A percentile compares a stretch with the other conserved stretches of the same genome.
phyloP scores from a whole-genome alignment of 768 basidiomycete species.

The Termitomyces sp. region DNA sequence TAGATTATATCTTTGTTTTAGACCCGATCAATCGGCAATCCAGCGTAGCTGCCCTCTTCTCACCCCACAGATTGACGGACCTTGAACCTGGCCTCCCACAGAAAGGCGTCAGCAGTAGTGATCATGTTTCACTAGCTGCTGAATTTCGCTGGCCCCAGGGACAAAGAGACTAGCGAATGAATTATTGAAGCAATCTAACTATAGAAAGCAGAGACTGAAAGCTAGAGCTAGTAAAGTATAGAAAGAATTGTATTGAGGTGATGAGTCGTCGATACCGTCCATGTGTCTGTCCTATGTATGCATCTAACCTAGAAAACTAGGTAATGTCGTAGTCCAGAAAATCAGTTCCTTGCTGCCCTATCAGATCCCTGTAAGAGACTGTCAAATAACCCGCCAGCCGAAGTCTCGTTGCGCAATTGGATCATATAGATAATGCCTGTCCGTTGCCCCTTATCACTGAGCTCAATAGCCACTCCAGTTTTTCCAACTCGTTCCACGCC shows the following conservation, averaged over 20 bases:
- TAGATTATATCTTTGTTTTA: constrained; percentile 89
- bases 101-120: constrained; percentile 74
- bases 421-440: constrained; percentile 98
- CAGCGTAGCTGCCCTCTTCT: constrained; percentile 48
- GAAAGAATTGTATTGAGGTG: constrained; percentile 11
- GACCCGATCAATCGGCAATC: constrained; percentile 32
- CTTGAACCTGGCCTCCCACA: constrained; percentile 76
- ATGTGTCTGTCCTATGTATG: constrained; percentile 3
- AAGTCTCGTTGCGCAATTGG: constrained; percentile 84
- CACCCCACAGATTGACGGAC: constrained; percentile 51
- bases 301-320: constrained; percentile 7
- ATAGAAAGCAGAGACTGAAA: constrained; percentile 10
- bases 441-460: constrained; percentile 86
- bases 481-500: constrained; percentile 99
- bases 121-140: constrained; percentile 77
- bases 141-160: constrained; percentile 40
- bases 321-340: not conserved
- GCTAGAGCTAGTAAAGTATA: constrained; percentile 3
- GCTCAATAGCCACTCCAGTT: constrained; percentile 94
- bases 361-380: constrained; percentile 85
- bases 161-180: constrained; percentile 5
- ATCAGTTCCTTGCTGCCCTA: constrained; percentile 28
- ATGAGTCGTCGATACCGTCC: constrained; percentile 8
- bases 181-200: constrained; percentile 12
- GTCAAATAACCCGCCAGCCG: constrained; percentile 81